Conservation (phyloP, 805 yeast species). For the Metschnikowia henanensis region DNA sequence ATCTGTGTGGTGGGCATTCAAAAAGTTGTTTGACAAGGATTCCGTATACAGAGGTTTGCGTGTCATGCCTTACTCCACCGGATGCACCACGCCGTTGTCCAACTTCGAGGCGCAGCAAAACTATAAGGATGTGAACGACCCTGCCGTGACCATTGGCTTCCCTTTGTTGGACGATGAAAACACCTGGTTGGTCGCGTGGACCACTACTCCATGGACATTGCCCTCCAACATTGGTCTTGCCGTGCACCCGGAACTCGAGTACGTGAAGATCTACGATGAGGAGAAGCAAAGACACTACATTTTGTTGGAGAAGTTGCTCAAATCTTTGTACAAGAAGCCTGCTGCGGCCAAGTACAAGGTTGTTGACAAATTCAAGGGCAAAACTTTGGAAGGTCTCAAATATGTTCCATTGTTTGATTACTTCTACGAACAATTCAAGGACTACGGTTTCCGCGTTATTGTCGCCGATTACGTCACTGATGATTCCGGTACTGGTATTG, state of each 20-base stretch:
- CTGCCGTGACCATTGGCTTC: conserved; percentile 93
- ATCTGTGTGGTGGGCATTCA: conserved; percentile 99
- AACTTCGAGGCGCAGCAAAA: conserved; percentile 99
- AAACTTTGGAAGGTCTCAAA: conserved; percentile 72
- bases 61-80: conserved; percentile 99
- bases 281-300: conserved; percentile 79
- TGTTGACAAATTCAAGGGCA: conserved; percentile 78
- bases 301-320: conserved; percentile 77
- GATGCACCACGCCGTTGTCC: conserved; percentile 92
- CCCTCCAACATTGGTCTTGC: conserved; percentile 93
- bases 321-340: conserved; percentile 92
- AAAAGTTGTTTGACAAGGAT: conserved; percentile 79
- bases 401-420: conserved; percentile 84
- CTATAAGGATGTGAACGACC: conserved; percentile 96
- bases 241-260: conserved; percentile 88
- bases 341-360: conserved; percentile 82
- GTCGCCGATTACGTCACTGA: conserved; percentile 81
- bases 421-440: conserved; percentile 74
- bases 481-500: conserved; percentile 99
- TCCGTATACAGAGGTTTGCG: conserved; percentile 93
- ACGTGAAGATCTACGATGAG: conserved; percentile 90
- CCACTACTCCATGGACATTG: conserved; percentile 99
- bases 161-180: conserved; percentile 77
- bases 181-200: conserved; percentile 93
- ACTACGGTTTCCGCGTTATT: conserved; percentile 79